Base-by-base conservation (phyloP, 2,329 filamentous ascomycete genomes). In the Fusarium guadeloupense region DNA sequence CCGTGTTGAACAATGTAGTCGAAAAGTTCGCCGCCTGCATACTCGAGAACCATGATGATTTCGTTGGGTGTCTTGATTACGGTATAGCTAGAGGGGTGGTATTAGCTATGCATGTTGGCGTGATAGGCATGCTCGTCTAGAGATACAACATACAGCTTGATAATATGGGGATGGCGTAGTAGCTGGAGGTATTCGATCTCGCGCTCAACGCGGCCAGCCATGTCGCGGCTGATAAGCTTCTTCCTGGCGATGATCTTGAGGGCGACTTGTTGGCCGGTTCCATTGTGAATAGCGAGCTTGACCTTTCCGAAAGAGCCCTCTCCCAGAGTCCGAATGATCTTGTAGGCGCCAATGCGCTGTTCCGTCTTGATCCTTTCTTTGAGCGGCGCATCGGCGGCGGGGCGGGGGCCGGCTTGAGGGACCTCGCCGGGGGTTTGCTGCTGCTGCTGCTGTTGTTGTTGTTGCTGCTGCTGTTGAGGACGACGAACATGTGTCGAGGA, bases 41-140 rank as follows among this genome's bases (percentile, higher is more conserved):
- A 99, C 77, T 99, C 95, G 67, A 99, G 86, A 42, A 99, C 95
- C 95, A 99, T 99, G 77, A 98, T 95, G 74, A 99, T 99, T 75
- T 99, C 95, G 60, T 85, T 88, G 20, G 89, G 87, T 7, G 94
- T 97, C 62, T 96, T 97, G 75, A 99, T 98, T 64, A 99, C 95
- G 25, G 95, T 98, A 77, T 92, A 97, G 52, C 92, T 95, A 47
- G 6, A 35, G 30, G 1, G 37, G 31, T 14, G 16, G 12, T 33
- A 43, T 67, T 20, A 69, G 60, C 42, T 28, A 21, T 25, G 19
- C 13, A 26, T 7, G 10, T 23, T 35, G 5, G 31, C 20, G 21
- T 25, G 20, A 13, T 28, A 43, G 16, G 12, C 26, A 40, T 28
- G 13, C 9, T 19, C 37, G n/a, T n/a, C n/a, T n/a, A 13, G n/a